Base-by-base conservation (phyloP, 495 filamentous ascomycete genomes). In the Hypoxylon crocopeplum region DNA sequence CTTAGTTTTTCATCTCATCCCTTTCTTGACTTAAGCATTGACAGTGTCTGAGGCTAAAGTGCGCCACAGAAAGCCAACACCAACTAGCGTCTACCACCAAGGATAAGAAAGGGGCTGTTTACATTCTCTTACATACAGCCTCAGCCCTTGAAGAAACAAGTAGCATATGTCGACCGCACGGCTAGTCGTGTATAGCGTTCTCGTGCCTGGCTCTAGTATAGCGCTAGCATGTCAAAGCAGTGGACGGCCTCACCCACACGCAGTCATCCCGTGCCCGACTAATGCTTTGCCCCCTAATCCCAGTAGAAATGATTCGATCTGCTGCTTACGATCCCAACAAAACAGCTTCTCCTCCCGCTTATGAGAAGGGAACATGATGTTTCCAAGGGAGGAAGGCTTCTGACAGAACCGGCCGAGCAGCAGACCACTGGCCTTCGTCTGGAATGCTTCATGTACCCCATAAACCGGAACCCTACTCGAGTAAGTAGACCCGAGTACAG, bases 371-470 rank as follows among this genome's bases (percentile, higher is more conserved):
- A 6, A 39, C 16, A 22, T 11, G 21, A 24, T 2, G 12, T 20
- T 19, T 5, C 24, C 8, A 33, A 29, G 27, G 27, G 24, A 33
- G 15, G 3, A 15, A 12, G 11, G 30, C 5, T 40, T 36, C 36
- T 24, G 27, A n/a, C 27, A 5, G 32, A 11, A 39, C 2, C n/a
- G 7, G 34, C n/a, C 25, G 32, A 33, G 29, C 10, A 49, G 21
- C 21, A 25, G 32, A 33, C 12, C 33, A 13, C 13, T 25, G 49
- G 48, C 60, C 60, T 38, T 36, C 32, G 30, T 25, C 24, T 58
- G 54, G 60, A 64, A 64, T 64, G 54, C 45, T 45, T 54, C 42
- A 16, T 12, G 13, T 30, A 33, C 29, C 30, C 38, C 41, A 38
- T 13, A 10, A 10, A 12, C 10, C 6, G 7, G 37, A 21, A 12